Evolutionary conservation across 768 basidiomycete genomes (phyloP), one percentile per base, ranked within the genome.

Genomic region (Calocybe cyanea): DNA sequence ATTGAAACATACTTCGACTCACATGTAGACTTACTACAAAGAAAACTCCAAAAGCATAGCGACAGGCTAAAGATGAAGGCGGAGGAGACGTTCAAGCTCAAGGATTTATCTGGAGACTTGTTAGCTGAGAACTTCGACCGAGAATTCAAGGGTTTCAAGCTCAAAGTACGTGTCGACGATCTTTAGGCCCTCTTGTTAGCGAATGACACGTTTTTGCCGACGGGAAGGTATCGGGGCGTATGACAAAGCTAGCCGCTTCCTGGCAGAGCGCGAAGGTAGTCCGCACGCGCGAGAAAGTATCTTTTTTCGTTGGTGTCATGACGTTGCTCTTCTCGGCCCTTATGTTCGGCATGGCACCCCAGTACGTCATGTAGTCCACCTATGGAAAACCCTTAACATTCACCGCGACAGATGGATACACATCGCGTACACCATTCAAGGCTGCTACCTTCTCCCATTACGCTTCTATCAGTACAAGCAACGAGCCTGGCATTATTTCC

Each of bases 1-100:
- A 72, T 93, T 63, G 93, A 96, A 67, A 96, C 93, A 0, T 96
- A 87, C 60, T 95, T 93, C 61, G 92, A 97, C 68, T 92, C 92
- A 1, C 85, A 88, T 61, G 70, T 89, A 51, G 88, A 89, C 61
- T 73, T 91, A 13, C 65, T 89, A 3, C 88, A 95, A 62, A 82
- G 93, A 33, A 82, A 81, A 46, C 75, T 95, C 21, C 86, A 89
- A 64, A 93, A 87, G 46, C 92, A 92, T 58, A 82, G 88, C 54
- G 88, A 92, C 50, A 74, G 80, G 38, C 73, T 96, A 44, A 92
- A 89, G 71, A 68, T 78, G 62, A 81, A 80, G 54, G 92, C 93
- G 0, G 90, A 90, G 54, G 83, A 85, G 54, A 81, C 84, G 3
- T 80, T 90, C 56, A 91, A 86, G 69, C 76, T 82, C 46, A 80